These are phyloP conservation scores for Acorus gramineus DNA, from an alignment of 106 monocot species.

Conservation along the genomic window DNA sequence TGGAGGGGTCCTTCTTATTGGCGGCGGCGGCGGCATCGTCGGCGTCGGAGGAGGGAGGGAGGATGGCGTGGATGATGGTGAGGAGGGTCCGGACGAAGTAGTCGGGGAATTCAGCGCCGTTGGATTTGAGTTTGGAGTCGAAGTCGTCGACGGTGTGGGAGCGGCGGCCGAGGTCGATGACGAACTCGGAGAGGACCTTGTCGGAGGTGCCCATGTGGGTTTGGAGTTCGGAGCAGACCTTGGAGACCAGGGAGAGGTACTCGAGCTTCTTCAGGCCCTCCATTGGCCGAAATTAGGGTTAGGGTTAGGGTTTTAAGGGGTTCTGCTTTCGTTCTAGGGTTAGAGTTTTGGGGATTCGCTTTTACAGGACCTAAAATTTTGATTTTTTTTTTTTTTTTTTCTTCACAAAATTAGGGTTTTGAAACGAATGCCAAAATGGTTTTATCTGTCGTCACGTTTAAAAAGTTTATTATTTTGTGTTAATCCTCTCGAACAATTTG, in stretches of 20 bases:
- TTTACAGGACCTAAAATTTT: too few relatives aligned
- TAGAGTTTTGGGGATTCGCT: too few relatives aligned
- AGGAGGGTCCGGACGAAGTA: constrained; percentile 91
- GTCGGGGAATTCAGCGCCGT: constrained; percentile 86
- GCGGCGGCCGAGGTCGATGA: constrained; percentile 70
- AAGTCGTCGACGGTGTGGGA: constrained; percentile 59
- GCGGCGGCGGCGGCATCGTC: neutral
- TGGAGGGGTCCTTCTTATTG: constrained; percentile 6
- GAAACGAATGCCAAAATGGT: too few relatives aligned
- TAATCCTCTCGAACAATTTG: too few relatives aligned
- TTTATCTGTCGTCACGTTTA: too few relatives aligned
- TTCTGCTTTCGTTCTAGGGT: too few relatives aligned
- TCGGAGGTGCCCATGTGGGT: constrained; percentile 53
- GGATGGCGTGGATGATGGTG: constrained; percentile 89
- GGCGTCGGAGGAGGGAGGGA: constrained; percentile 42
- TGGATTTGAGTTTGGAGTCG: constrained; percentile 67
- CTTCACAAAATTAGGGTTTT: too few relatives aligned
- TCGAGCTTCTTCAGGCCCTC: constrained; percentile 65
- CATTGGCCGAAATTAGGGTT: too few relatives aligned
- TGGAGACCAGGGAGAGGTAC: constrained; percentile 80
- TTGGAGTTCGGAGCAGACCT: constrained; percentile 79
- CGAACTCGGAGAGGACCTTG: constrained; percentile 91
- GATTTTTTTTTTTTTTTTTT: too few relatives aligned
- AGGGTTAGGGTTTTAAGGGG: too few relatives aligned
- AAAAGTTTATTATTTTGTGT: too few relatives aligned